phyloP scores from a whole-genome alignment of 2,329 filamentous ascomycete species.

The Cyphellophora attinorum region DNA sequence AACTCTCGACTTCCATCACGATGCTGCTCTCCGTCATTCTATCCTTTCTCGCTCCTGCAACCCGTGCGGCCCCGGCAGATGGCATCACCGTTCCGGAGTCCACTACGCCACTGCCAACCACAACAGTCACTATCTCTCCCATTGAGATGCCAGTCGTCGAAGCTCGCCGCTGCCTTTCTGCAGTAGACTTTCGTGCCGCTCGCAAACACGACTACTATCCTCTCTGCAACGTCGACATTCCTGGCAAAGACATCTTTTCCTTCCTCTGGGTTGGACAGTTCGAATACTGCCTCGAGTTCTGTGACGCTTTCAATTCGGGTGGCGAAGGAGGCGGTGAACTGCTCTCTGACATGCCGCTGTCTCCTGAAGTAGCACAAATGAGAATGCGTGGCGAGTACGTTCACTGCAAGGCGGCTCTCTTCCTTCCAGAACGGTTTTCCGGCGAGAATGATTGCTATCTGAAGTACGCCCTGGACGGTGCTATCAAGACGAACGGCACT shows the following conservation, averaged over 20 bases:
- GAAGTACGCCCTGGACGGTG: slow-evolving; percentile 18
- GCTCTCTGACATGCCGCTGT: too few relatives aligned
- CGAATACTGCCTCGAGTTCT: slow-evolving; percentile 19
- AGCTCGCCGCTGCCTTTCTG: not conserved
- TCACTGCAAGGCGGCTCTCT: slow-evolving; percentile 10
- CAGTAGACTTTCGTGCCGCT: not conserved
- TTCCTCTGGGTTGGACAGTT: slow-evolving; percentile 19
- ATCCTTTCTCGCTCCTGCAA: not conserved
- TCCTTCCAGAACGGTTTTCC: slow-evolving; percentile 16
- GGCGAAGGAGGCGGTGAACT: slow-evolving; percentile 10
- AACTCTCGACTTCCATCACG: too few relatives aligned
- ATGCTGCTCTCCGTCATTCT: not conserved
- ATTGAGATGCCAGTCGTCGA: not conserved
- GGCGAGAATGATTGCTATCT: slow-evolving; percentile 22
- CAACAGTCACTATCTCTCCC: not conserved
- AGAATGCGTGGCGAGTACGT: too few relatives aligned
- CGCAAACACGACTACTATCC: slow-evolving; percentile 14
- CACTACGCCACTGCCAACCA: not conserved
- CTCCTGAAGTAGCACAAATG: too few relatives aligned
- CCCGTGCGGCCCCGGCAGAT: not conserved
- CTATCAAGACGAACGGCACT: slow-evolving; percentile 13
- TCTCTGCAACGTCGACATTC: slow-evolving; percentile 21
- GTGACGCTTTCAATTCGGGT: slow-evolving; percentile 18
- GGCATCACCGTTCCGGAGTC: not conserved
- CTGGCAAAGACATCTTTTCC: slow-evolving; percentile 18